Base-by-base conservation (phyloP, 257 asterid species). In the Salvia miltiorrhiza region DNA sequence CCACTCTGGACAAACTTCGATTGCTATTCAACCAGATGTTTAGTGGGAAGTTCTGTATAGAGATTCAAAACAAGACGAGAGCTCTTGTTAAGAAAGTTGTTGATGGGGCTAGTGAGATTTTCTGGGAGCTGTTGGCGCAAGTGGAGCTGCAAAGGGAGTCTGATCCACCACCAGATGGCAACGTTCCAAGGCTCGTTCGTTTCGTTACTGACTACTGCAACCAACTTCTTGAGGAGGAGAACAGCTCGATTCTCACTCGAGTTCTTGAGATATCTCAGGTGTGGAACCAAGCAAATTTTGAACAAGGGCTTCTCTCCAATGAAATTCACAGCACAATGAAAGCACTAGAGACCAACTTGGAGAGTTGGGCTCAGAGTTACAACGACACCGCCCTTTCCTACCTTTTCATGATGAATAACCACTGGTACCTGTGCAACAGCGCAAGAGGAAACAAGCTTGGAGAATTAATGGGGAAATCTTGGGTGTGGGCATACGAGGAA, bases 21-120 rank as follows among this genome's bases (percentile, higher is more conserved):
- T 61, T 80, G 20, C 88, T 84, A 37, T 93, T 93, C 83, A 93
- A 93, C 76, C 79, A 85, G 17, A 77, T 93, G 58, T 93, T 93
- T 54, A 76, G 48, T 23, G 90, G 91, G 74, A 78, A 76, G 72
- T 83, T 76, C 14, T 93, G 92, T 44, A 13, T 50, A 9, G 73
- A 78, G 53, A 87, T 93, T 58, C 96, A 82, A 43, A 80, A 69
- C 43, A 82, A 70, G 70, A 90, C 96, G 1, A 80, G 99, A 73
- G 86, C 74, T 63, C 81, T 93, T 20, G 76, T 93, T 35, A 86
- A 82, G 84, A 83, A 71, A 12, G 90, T 90, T n/a, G 88, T 93
- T 8, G 67, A 81, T 19, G 89, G 89, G 32, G 85, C 73, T 0
- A 80, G 85, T 61, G 96, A 87, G 43, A 83, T 88, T 10, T 93